Evolutionary conservation across 2,329 filamentous ascomycete genomes (phyloP), one percentile per base, ranked within the genome.

Genomic region (Claviceps fusiformis): DNA sequence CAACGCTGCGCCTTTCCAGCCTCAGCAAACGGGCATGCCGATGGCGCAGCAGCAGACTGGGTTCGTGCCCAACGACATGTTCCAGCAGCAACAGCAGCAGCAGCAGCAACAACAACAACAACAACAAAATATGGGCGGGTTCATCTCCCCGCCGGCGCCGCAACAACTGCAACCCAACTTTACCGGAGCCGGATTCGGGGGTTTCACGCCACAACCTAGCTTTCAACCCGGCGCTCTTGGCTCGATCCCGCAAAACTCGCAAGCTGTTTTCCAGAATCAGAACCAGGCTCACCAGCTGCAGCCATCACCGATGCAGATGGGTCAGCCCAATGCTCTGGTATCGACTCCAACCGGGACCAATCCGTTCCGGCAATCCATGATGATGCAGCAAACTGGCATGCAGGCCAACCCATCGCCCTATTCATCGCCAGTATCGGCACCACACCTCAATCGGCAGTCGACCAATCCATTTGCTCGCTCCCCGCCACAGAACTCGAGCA

Each of bases 341-440:
- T 70, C 64, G 52, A 64, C 76, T 59, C 70, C 74, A 69, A 63
- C 74, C 69, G 78, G 62, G 13, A 83, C 90, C 8, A 98, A 98
- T 66, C 93, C 93, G 0, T 98, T 98, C 80, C 81, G 93, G 46
- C 86, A 90, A 65, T 96, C 92, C 1, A 92, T 92, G 83, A 75
- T 95, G 72, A 76, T 78, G 73, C 75, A 78, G 64, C 74, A 76
- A 62, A 81, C 81, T 8, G 78, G 78, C 50, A 67, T 73, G 60
- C 62, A 57, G 19, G 47, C 48, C 37, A 53, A 17, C 33, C 43
- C 56, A 27, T 54, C 59, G 29, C 54, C 58, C n/a, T 68, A 74
- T 57, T 66, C 73, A 58, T 68, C 73, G 54, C 71, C 73, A 29
- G 67, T 71, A 35, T 66, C 75, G n/a, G 66, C 73, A 31, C 60